phyloP scores from a whole-genome alignment of 768 basidiomycete species.

The Cystofilobasidium bisporidii region DNA sequence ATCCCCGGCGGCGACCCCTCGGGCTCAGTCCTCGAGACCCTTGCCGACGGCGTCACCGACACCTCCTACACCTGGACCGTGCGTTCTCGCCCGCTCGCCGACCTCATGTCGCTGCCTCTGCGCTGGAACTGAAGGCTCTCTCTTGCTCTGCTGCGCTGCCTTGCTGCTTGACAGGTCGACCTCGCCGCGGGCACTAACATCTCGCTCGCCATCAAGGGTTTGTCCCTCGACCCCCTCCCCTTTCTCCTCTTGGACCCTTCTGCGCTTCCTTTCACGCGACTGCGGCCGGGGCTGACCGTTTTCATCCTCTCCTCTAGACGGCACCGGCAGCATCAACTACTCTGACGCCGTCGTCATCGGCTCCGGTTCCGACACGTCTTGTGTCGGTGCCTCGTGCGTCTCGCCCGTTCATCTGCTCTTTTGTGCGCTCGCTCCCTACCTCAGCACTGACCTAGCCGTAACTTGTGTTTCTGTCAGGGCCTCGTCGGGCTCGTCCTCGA shows the following conservation, averaged over 20 bases:
- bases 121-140: background rate
- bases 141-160: too few species aligned
- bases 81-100: background rate
- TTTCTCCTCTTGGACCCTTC: too few species aligned
- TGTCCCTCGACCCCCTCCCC: too few species aligned
- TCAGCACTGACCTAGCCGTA: too few species aligned
- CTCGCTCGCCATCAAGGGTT: constrained; percentile 32
- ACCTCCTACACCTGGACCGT: constrained; percentile 31
- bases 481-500: background rate
- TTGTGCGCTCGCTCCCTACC: background rate
- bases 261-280: background rate
- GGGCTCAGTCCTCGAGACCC: constrained; percentile 20
- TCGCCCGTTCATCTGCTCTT: background rate
- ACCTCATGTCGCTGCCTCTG: background rate
- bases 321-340: constrained; percentile 34
- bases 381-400: constrained; percentile 26
- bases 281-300: background rate
- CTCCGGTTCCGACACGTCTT: constrained; percentile 32
- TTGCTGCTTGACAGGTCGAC: constrained; percentile 28
- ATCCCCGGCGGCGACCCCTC: constrained; percentile 27
- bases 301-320: constrained; percentile 29
- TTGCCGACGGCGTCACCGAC: constrained; percentile 23
- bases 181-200: constrained; percentile 31
- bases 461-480: background rate
- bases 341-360: constrained; percentile 32